Percentiles rank a stretch among this genome's conserved stretches.
Evolutionary conservation across 129 eudicot species (phyloP).

Genomic region (Tagetes erecta): DNA sequence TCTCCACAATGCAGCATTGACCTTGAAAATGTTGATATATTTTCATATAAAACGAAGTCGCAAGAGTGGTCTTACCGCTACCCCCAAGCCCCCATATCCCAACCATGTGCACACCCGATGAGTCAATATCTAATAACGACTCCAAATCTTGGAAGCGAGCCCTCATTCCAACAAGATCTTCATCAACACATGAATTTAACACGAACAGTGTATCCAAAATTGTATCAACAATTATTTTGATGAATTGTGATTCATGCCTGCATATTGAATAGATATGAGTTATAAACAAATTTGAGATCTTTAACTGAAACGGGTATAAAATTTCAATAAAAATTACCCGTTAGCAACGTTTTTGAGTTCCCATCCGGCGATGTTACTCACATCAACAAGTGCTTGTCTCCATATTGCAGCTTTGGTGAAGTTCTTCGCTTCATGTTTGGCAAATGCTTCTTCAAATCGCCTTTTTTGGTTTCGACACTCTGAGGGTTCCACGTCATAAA

Average conservation of each 20-base stretch:
- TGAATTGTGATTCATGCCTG: background rate
- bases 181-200: background rate
- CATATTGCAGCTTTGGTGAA: background rate
- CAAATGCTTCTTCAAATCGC: background rate
- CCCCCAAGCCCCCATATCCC: conserved; percentile 5
- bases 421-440: background rate
- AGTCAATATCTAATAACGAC: background rate
- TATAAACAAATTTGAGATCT: too few relatives aligned
- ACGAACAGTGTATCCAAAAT: background rate
- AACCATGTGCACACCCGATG: background rate
- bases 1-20: background rate
- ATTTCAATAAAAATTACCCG: background rate
- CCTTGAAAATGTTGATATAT: background rate
- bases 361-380: background rate
- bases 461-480: background rate
- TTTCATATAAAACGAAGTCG: background rate
- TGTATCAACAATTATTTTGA: background rate
- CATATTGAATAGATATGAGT: background rate
- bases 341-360: background rate
- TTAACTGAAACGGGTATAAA: too few relatives aligned
- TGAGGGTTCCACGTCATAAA: background rate
- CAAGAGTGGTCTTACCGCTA: conserved; percentile 9
- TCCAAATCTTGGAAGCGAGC: background rate
- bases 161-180: background rate
- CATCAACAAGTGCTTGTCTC: background rate